Conservation (phyloP, 2,329 filamentous ascomycete genomes). For the Curvularia verruculosa region DNA sequence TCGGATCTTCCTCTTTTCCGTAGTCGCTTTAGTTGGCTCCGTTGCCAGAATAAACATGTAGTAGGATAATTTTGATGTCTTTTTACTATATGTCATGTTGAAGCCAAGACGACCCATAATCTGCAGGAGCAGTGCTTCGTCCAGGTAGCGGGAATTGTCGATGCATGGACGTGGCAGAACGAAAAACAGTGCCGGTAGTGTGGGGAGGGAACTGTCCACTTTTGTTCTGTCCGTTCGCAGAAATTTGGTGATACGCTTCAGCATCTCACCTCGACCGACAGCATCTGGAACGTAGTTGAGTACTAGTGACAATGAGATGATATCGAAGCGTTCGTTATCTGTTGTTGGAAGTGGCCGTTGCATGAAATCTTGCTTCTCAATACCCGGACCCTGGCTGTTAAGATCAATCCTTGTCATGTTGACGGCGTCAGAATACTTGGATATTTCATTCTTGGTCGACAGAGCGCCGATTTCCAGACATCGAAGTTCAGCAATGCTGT, state of each 20-base stretch:
- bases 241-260: constrained; percentile 54
- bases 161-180: constrained; percentile 90
- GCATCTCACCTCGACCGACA: constrained; percentile 78
- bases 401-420: constrained; percentile 85
- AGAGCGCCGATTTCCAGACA: constrained; percentile 91
- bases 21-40: constrained; percentile 47
- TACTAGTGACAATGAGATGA: constrained; percentile 90
- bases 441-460: constrained; percentile 84
- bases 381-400: constrained; percentile 81
- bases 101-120: constrained; percentile 85
- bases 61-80: constrained; percentile 83
- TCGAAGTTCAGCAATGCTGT: constrained; percentile 50
- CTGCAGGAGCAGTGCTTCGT: constrained; percentile 68
- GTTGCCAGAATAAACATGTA: constrained; percentile 74
- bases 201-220: not conserved
- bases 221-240: constrained; percentile 30
- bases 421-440: constrained; percentile 68
- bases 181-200: constrained; percentile 75
- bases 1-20: constrained; percentile 77
- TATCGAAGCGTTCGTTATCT: constrained; percentile 74
- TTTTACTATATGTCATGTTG: constrained; percentile 67
- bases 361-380: constrained; percentile 94
- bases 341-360: constrained; percentile 72
- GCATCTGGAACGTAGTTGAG: constrained; percentile 92
- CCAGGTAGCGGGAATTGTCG: constrained; percentile 87